Base-by-base conservation (phyloP, 2,329 filamentous ascomycete species). In the Apiospora marii region DNA sequence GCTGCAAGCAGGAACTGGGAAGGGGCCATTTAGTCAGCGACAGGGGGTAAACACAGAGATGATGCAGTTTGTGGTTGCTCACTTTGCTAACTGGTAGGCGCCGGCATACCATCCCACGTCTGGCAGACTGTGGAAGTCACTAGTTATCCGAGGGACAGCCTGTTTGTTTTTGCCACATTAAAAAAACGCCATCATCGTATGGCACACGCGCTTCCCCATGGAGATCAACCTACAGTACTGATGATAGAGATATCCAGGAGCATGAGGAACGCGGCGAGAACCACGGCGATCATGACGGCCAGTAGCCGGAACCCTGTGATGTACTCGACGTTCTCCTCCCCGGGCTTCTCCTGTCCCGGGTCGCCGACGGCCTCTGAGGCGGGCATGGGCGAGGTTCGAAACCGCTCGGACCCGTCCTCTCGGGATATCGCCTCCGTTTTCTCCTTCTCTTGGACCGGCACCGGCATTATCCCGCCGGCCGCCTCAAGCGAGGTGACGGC, bases 161-260 rank as follows among this genome's bases (percentile, higher is more conserved):
- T 75, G 16, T 41, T 46, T 41, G 37, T 6, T 37, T 37, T 37
- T 3, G 8, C 37, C 37, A 37, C 8, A 27, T 51, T 14, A 51
- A n/a, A 14, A 27, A 4, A n/a, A 64, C 19, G 3, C n/a, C n/a
- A 1, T 7, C 41, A 2, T 10, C 37, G 8, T 10, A 10, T 41
- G 37, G 37, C 37, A 37, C 3, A n/a, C 48, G 5, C 8, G 13
- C 13, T 10, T 27, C 44, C 27, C 7, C 37, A 34, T 1, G 43
- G n/a, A 24, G 14, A 12, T 8, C 24, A 13, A 71, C 79, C 70
- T 73, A 85, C 88, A 5, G 88, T 90, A 12, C 84, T 81, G 70
- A 90, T 82, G 69, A 90, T 89, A 0, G 87, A 87, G 49, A 83
- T 85, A 72, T 90, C 88, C 4, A 90, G 74, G 73, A 89, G 75